phyloP scores from a whole-genome alignment of 805 yeast species.

The Candida chilensis region DNA sequence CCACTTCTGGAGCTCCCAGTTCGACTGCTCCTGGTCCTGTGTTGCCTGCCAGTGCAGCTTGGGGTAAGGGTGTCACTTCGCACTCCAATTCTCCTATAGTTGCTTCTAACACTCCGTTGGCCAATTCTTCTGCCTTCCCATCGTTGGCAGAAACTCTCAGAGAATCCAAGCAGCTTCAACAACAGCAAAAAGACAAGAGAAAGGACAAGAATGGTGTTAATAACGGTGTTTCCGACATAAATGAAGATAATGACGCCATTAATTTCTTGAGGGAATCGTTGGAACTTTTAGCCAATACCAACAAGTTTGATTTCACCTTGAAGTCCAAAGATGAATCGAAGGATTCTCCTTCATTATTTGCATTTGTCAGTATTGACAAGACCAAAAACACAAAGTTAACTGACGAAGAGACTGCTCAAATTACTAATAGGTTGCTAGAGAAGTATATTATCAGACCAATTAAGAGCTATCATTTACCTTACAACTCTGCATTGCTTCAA shows the following conservation, averaged over 20 bases:
- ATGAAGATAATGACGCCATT: constrained; percentile 3
- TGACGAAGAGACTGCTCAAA: constrained; percentile 11
- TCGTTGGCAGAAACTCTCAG: constrained; percentile 40
- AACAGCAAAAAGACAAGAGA: constrained; percentile 14
- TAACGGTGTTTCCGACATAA: constrained; percentile 2
- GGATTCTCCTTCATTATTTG: neutral
- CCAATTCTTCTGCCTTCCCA: constrained; percentile 50
- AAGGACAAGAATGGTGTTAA: constrained; percentile 1
- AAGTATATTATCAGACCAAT: constrained; percentile 15
- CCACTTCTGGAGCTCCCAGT: constrained; percentile 8
- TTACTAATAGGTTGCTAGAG: too few relatives aligned
- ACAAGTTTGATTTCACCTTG: neutral
- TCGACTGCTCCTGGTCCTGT: constrained; percentile 22
- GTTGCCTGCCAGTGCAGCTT: constrained; percentile 65
- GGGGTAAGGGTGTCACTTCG: constrained; percentile 35
- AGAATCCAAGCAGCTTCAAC: constrained; percentile 22
- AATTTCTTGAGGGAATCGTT: constrained; percentile 4
- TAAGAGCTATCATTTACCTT: constrained; percentile 21
- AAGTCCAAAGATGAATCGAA: constrained; percentile 1
- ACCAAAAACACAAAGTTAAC: constrained; percentile 6
- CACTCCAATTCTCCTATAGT: constrained; percentile 27
- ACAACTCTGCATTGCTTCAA: constrained; percentile 14
- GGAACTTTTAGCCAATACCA: constrained; percentile 3
- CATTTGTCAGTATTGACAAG: constrained; percentile 16
- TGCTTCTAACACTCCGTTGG: constrained; percentile 21